Evolutionary conservation across 2,329 filamentous ascomycete species (phyloP), one percentile per base, ranked within the genome.

Genomic region (Gyromitra esculenta): DNA sequence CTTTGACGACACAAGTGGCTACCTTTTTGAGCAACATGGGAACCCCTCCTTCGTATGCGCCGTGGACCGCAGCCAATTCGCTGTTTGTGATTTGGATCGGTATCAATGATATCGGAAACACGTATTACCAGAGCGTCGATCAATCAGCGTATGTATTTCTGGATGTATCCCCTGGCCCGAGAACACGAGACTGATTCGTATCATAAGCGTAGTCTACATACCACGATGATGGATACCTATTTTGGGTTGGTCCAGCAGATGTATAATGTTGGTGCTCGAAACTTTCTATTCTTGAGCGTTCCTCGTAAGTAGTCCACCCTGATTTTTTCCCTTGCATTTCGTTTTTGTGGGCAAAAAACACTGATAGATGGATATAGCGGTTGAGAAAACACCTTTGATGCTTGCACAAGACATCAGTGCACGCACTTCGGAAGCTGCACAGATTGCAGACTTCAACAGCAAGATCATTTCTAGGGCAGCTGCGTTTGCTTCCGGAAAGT

Each of bases 91-190:
- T 88, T 4, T 88, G 87, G 84, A 87, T 88, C 31, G 87, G 87
- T 0, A 86, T 89, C 74, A 89, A 89, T 69, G 87, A 88, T 76
- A 84, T 89, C 0, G 86, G 86, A 0, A 87, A 87, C 73, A 84
- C 85, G 0, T 88, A 84, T 48, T 41, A 57, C 18, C 37, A 62
- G 9, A 48, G 76, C 85, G 66, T 71, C 4, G 45, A 62, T 52
- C 60, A 48, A 67, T 70, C 43, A 59, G 77, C 76, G 69, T 73
- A 50, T 66, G 68, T 75, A 68, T 35, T 66, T 13, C 15, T 18
- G 25, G 25, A 31, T 31, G 25, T 11, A 7, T 57, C 11, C 4
- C 18, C 18, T 2, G 5, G 37, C 41, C 5, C 9, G 25, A 13
- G 50, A 54, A 11, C 4, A 8, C 21, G 63, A 21, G 45, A n/a